Conservation (phyloP, 352 stramenopile genomes). For the Phytophthora kernoviae region DNA sequence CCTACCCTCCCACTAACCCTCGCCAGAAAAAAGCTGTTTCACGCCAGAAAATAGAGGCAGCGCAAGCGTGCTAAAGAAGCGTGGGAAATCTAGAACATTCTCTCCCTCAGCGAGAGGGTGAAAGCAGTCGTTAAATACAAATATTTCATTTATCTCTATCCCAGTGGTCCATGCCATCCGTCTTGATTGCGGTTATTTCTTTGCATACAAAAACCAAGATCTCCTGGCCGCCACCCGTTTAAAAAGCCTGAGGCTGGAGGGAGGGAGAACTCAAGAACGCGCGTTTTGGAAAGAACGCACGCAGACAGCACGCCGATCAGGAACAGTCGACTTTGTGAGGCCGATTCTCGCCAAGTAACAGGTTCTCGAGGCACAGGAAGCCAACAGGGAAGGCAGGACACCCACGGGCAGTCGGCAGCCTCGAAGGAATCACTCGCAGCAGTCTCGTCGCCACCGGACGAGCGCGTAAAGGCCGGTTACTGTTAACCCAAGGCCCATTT, state of each 20-base stretch:
- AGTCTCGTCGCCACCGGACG: conserved; percentile 28
- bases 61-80: conserved; percentile 27
- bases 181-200: conserved; percentile 22
- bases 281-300: conserved; percentile 25
- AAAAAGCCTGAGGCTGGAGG: conserved; percentile 28
- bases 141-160: conserved; percentile 1
- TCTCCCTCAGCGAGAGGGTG: conserved; percentile 9
- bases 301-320: conserved; percentile 9
- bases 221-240: conserved; percentile 37
- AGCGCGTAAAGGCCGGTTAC: conserved; percentile 7
- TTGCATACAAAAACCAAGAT: conserved; percentile 31
- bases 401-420: conserved; percentile 7
- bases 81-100: conserved; percentile 44
- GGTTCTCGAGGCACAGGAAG: conserved; percentile 13
- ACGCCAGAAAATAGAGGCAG: conserved; percentile 26
- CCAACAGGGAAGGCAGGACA: conserved; percentile 16
- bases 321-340: conserved; percentile 22
- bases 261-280: conserved; percentile 42
- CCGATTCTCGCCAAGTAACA: conserved; percentile 15
- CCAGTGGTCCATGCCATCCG: conserved; percentile 10
- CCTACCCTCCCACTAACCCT: not conserved
- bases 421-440: conserved; percentile 14
- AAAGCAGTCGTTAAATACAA: not conserved
- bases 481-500: conserved; percentile 9
- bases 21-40: not conserved